Evolutionary conservation across 306 rosid species (phyloP).

Genomic region (Dalbergia oliveri): DNA sequence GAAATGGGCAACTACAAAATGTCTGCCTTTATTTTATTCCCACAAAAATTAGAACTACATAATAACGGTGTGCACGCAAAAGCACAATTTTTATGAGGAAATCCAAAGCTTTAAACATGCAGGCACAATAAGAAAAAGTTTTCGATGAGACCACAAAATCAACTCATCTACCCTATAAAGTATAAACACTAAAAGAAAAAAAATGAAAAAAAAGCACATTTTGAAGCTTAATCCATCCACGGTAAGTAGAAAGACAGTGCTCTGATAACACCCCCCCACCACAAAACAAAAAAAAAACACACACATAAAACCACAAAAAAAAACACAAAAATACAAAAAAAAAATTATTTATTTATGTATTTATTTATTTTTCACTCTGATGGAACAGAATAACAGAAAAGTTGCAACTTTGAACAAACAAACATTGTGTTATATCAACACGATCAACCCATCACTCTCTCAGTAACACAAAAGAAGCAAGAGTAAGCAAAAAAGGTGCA

Average conservation of each 20-base stretch:
- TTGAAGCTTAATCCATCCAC: slow-evolving; percentile 2
- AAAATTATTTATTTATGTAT: not conserved
- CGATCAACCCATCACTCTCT: not conserved
- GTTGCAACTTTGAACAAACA: not conserved
- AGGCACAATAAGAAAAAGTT: not conserved
- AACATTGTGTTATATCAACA: not conserved
- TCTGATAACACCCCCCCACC: no score
- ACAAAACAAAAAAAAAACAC: no score
- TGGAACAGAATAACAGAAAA: not conserved
- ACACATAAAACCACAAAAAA: no score
- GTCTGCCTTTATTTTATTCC: no score
- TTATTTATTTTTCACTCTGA: not conserved
- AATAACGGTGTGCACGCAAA: no score
- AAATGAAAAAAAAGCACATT: not conserved
- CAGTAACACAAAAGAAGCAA: not conserved
- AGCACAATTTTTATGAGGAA: no score
- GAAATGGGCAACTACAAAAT: no score
- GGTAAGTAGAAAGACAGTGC: not conserved
- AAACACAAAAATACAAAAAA: not conserved
- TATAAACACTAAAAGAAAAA: not conserved
- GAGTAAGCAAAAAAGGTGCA: not conserved
- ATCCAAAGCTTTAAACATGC: no score
- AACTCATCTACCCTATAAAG: not conserved
- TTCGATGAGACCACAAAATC: not conserved
- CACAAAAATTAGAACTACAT: no score